Base-by-base conservation (phyloP, 148 eudicot genomes). In the Heliosperma pusillum region DNA sequence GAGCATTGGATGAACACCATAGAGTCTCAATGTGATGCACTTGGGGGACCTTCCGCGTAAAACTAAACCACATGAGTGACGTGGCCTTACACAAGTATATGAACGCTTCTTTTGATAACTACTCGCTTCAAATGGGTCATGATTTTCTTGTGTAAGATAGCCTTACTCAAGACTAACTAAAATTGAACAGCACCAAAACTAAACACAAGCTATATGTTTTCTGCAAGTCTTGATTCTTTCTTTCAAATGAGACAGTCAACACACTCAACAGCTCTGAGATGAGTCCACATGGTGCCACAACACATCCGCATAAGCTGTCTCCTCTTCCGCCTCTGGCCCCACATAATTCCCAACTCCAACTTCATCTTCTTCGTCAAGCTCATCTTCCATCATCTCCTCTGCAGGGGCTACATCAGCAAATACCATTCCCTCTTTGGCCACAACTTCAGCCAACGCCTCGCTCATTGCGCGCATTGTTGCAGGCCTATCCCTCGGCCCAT, bases 221-320 rank as follows among this genome's bases (percentile, higher is more conserved):
- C 20, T 55, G 21, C 19, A 19, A 19, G 21, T 55, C 59, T 55
- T 55, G 22, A 57, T 17, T 57, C 40, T 2, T 33, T 5, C 40
- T 33, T 33, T 33, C 40, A 7, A 8, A 59, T 19, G 13, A 8
- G 9, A 47, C 15, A 12, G 19, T 7, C 12, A 20, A 24, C 12
- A 72, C 20, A 1, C 62, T 83, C 77, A 88, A 81, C 74, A 82
- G 64, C 86, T 83, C 74, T 88, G 77, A 13, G 85, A 86, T 19
- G 91, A 87, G 76, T 88, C 93, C 73, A 90, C 91, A 76, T 91
- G 93, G 77, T 85, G 87, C 98, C 98, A 93, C 50, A 93, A 80
- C 69, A 76, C 82, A 69, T 93, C 93, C 30, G 93, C 98, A 77
- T 93, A 91, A 61, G 89, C 97, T 61, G 79, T 91, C 70, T 93